Conservation (phyloP, 805 yeast species). For the Wickerhamomyces canadensis region DNA sequence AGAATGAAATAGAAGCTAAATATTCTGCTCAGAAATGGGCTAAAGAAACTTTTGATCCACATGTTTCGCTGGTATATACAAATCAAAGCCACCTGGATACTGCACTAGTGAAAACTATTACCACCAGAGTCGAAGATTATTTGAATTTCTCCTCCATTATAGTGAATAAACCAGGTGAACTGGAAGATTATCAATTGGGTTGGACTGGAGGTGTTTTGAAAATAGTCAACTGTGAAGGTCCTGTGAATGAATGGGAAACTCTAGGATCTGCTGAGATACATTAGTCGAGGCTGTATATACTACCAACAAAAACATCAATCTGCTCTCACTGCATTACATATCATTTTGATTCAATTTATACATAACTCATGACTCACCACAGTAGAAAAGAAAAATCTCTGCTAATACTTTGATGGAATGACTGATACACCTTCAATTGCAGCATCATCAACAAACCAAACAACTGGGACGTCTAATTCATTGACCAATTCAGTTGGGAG, state of each 20-base stretch:
- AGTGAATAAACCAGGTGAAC: slow-evolving; percentile 13
- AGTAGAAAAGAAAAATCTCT: no score
- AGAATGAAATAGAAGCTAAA: slow-evolving; percentile 27
- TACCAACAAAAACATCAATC: no score
- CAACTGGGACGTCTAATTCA: slow-evolving; percentile 47
- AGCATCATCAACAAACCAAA: slow-evolving; percentile 82
- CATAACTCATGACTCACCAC: no score
- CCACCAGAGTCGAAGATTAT: slow-evolving; percentile 60
- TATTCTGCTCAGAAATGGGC: slow-evolving; percentile 54
- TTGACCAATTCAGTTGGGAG: slow-evolving; percentile 79
- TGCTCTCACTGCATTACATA: no score
- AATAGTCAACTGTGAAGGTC: slow-evolving; percentile 67
- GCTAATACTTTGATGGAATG: slow-evolving; percentile 20
- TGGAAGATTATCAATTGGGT: slow-evolving; percentile 30
- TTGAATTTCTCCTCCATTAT: slow-evolving; percentile 32
- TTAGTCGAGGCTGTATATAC: no score
- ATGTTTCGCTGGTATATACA: slow-evolving; percentile 65
- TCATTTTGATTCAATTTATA: no score
- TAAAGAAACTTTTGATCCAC: slow-evolving; percentile 56
- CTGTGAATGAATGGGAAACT: slow-evolving; percentile 61
- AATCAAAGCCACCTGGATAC: slow-evolving; percentile 59
- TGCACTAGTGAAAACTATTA: slow-evolving; percentile 58
- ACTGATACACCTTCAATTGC: slow-evolving; percentile 60
- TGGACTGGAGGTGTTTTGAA: slow-evolving; percentile 64
- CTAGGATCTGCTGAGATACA: slow-evolving; percentile 43